Evolutionary conservation across 768 basidiomycete genomes (phyloP), one percentile per base, ranked within the genome.

Genomic region (Rhodotorula kratochvilovae): DNA sequence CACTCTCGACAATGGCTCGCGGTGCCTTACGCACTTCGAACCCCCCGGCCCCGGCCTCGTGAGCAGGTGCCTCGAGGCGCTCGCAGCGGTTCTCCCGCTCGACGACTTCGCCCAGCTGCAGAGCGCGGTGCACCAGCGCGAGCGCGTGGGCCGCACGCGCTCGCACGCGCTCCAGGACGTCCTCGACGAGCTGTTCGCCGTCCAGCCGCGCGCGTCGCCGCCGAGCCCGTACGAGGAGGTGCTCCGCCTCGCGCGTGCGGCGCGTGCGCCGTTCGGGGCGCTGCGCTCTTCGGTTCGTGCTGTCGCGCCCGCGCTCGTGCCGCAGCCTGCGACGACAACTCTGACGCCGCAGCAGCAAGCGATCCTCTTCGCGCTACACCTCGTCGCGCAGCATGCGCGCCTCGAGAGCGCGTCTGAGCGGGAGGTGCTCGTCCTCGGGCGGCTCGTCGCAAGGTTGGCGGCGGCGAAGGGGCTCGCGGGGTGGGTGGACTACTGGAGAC

Each of bases 331-430:
- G 51, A 27, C 51, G 25, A 2, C n/a, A n/a, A 13, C 51, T 10
- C 51, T 29, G 13, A 1, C 13, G 27, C 27, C 88, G 25, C 85
- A 85, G 0, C 85, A 86, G 16, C 27, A 85, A 0, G 85, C 86
- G 3, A 82, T 89, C 36, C 81, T 94, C 21, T 86, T 88, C 68
- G 89, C 87, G 0, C 80, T 98, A 3, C 93, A 97, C 78, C 85
- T 87, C 55, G 83, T 95, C 4, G 92, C 85, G 0, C 91, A 84
- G 76, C 79, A 82, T 31, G 78, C 71, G 43, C 78, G 79, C 35
- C 67, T 83, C 48, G 67, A 73, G 31, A 42, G 25, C 7, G 25
- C 63, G 29, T 42, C 56, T 7, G 39, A 59, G 33, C 8, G 11
- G 23, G 59, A 76, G n/a, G 56, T 75, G 11, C 25, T 33, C 2